These are phyloP conservation scores for Cercospora janseana DNA, from an alignment of 2,329 filamentous ascomycete genomes.

Conservation along the genomic window DNA sequence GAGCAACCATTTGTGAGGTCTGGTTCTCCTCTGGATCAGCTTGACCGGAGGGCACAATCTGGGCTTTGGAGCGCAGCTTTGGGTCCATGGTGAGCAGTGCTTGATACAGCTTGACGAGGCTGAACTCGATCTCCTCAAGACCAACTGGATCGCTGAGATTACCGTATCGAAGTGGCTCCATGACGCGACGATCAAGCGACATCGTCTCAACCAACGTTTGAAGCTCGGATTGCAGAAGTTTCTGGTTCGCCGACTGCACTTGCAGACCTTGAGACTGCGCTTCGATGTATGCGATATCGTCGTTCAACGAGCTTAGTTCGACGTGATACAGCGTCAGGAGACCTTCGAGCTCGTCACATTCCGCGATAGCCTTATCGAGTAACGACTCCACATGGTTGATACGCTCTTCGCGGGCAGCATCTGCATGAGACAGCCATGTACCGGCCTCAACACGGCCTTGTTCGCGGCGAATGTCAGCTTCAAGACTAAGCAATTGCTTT, in stretches of 20 bases:
- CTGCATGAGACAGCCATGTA: conserved; percentile 78
- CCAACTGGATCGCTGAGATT: conserved; percentile 70
- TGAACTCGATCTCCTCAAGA: conserved; percentile 72
- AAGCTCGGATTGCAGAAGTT: conserved; percentile 84
- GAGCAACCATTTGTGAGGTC: conserved; percentile 80
- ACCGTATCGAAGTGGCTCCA: conserved; percentile 70
- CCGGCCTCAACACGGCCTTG: conserved; percentile 88
- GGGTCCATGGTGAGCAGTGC: conserved; percentile 94
- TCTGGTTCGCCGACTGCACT: conserved; percentile 95
- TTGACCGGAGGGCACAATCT: conserved; percentile 43
- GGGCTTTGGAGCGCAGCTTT: conserved; percentile 59
- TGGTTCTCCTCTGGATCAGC: conserved; percentile 67
- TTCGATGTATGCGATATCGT: conserved; percentile 96
- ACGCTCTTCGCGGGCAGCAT: conserved; percentile 79
- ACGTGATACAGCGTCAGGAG: conserved; percentile 91
- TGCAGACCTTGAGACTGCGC: conserved; percentile 95
- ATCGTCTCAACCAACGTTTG: conserved; percentile 87
- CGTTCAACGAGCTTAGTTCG: conserved; percentile 86
- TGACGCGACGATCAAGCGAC: conserved; percentile 73
- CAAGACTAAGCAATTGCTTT: conserved; percentile 75
- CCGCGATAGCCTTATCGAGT: conserved; percentile 84
- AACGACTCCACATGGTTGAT: conserved; percentile 82
- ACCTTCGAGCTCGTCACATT: conserved; percentile 95
- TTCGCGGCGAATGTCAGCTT: conserved; percentile 79
- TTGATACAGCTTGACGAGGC: conserved; percentile 80